Conservation (phyloP, 108 stramenopile genomes). For the Skeletonema costatum region DNA sequence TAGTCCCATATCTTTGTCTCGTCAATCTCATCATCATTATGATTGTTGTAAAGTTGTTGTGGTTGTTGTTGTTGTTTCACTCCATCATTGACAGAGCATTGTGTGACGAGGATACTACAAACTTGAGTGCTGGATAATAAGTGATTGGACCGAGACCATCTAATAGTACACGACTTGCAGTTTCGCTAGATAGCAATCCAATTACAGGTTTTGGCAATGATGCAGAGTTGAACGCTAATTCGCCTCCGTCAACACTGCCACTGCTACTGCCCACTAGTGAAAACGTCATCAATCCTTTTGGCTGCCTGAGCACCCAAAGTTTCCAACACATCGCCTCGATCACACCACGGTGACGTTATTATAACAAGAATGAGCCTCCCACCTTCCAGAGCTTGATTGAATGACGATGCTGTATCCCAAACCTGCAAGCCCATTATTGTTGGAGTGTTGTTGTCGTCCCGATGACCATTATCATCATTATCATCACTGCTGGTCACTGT, state of each 20-base stretch:
- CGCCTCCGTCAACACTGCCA: background rate
- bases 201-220: constrained; percentile 27
- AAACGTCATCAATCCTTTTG: constrained; percentile 21
- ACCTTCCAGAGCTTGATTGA: constrained; percentile 22
- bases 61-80: background rate
- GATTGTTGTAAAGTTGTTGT: background rate
- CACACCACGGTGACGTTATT: constrained; percentile 39
- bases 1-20: constrained; percentile 42
- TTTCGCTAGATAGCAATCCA: constrained; percentile 20
- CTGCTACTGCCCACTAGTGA: background rate
- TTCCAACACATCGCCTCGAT: constrained; percentile 7
- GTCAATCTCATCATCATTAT: constrained; percentile 1
- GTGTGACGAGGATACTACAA: constrained; percentile 13
- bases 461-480: background rate
- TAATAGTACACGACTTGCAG: constrained; percentile 1
- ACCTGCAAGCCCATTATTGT: constrained; percentile 37
- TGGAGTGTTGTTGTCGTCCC: background rate
- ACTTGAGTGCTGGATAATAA: constrained; percentile 40
- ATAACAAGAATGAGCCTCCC: constrained; percentile 45
- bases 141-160: constrained; percentile 30
- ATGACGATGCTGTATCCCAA: constrained; percentile 35
- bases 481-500: background rate
- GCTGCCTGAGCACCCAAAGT: constrained; percentile 19
- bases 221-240: background rate
- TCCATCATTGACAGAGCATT: constrained; percentile 5